Conservation (phyloP, 306 rosid genomes). For the Acacia melanoxylon region DNA sequence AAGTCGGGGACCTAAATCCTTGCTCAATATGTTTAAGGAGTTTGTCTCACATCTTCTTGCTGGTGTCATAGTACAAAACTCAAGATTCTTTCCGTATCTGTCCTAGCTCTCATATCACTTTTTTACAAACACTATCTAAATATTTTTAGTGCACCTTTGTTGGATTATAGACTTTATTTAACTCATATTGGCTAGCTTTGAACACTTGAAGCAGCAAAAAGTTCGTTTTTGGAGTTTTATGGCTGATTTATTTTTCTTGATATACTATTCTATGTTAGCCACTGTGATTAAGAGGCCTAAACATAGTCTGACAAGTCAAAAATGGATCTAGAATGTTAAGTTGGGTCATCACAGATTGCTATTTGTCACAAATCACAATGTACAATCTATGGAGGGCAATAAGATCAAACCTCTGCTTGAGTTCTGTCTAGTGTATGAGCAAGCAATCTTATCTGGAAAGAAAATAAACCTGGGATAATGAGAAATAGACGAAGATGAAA, state of each 20-base stretch:
- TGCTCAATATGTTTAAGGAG: constrained; percentile 9
- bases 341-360: background rate
- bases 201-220: background rate
- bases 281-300: constrained; percentile 14
- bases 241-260: background rate
- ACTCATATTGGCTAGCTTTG: background rate
- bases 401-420: background rate
- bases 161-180: background rate
- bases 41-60: constrained; percentile 3
- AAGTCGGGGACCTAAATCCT: background rate
- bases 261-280: background rate
- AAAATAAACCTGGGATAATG: background rate
- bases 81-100: background rate
- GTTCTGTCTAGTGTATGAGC: background rate
- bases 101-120: background rate
- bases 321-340: constrained; percentile 4
- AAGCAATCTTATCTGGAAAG: background rate
- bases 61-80: background rate
- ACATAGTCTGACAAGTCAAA: constrained; percentile 9
- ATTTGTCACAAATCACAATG: background rate
- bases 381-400: background rate
- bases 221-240: background rate
- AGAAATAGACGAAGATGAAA: constrained; percentile 5
- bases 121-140: background rate
- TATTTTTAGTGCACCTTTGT: background rate